phyloP scores from a whole-genome alignment of 805 yeast species.

The Starmerella potacharoeniae region DNA sequence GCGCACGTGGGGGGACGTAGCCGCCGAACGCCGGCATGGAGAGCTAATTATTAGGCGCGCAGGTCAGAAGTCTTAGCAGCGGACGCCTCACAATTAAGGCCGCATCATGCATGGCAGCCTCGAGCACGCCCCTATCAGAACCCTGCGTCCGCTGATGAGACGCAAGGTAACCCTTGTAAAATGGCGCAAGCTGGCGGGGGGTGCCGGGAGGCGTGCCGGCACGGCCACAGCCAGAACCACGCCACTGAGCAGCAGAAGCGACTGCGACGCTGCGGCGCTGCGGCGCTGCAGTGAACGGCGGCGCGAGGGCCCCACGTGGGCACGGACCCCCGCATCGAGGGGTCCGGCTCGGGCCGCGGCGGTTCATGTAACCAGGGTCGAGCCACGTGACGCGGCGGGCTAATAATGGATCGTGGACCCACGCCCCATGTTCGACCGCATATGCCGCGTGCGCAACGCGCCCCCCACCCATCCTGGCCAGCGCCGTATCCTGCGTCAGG shows the following conservation, averaged over 20 bases:
- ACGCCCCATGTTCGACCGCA: not conserved
- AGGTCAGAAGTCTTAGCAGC: no score
- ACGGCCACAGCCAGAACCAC: no score
- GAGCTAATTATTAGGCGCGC: no score
- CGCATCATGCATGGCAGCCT: not conserved
- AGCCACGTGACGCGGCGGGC: not conserved
- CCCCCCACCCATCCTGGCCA: slow-evolving; percentile 5
- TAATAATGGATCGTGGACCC: not conserved
- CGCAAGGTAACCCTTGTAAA: not conserved
- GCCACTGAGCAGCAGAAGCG: no score
- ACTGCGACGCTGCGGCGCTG: no score
- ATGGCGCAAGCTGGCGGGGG: not conserved
- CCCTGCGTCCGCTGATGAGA: slow-evolving; percentile 3
- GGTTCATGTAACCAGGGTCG: not conserved
- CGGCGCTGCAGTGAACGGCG: no score
- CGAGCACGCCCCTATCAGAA: not conserved
- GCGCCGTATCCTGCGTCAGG: not conserved
- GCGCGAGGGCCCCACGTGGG: no score
- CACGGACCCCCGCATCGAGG: no score
- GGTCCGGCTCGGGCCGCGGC: not conserved
- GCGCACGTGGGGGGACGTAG: no score
- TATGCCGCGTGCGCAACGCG: slow-evolving; percentile 6
- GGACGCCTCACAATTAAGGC: not conserved
- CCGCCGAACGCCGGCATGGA: no score
- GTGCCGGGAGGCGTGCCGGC: no score